Percentiles rank a stretch among this genome's conserved stretches.
These are phyloP conservation scores for Candida mattraensis DNA, from an alignment of 805 yeast species.

Conservation along the genomic window DNA sequence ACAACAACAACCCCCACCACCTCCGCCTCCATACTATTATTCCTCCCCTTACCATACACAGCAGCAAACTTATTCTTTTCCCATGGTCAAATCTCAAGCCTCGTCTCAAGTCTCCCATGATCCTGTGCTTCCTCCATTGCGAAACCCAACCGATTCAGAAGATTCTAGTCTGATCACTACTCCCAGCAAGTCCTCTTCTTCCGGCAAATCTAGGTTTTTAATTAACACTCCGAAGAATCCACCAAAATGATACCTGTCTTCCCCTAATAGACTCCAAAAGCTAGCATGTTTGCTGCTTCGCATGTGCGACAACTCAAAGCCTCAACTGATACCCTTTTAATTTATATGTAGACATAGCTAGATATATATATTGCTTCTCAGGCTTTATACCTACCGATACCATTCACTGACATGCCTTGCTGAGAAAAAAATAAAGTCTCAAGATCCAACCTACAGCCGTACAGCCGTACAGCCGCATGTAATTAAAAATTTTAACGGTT, in stretches of 20 bases:
- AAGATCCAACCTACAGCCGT: too few species aligned
- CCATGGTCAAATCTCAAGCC: constrained; percentile 3
- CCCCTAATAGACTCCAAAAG: not conserved
- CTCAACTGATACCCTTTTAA: too few species aligned
- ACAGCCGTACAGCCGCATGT: too few species aligned
- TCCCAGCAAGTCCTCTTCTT: constrained; percentile 4
- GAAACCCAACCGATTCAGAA: constrained; percentile 11
- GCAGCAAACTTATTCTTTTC: constrained; percentile 15
- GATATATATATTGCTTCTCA: constrained; percentile 1
- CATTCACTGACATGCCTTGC: too few species aligned
- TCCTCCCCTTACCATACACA: constrained; percentile 17
- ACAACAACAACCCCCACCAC: constrained; percentile 8
- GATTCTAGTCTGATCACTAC: constrained; percentile 4
- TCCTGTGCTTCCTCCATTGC: constrained; percentile 15
- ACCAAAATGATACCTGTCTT: constrained; percentile 17
- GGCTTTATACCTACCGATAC: too few species aligned
- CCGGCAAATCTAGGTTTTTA: constrained; percentile 20
- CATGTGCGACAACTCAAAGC: too few species aligned
- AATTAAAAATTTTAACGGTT: too few species aligned
- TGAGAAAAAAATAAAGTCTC: too few species aligned
- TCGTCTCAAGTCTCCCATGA: constrained; percentile 10
- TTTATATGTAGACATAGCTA: constrained; percentile 2
- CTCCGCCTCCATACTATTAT: constrained; percentile 14
- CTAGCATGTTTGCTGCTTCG: too few species aligned
- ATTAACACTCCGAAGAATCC: constrained; percentile 27